Conservation (phyloP, 1,284 basidiomycete genomes). For the Fistulinella cinereoalba region DNA sequence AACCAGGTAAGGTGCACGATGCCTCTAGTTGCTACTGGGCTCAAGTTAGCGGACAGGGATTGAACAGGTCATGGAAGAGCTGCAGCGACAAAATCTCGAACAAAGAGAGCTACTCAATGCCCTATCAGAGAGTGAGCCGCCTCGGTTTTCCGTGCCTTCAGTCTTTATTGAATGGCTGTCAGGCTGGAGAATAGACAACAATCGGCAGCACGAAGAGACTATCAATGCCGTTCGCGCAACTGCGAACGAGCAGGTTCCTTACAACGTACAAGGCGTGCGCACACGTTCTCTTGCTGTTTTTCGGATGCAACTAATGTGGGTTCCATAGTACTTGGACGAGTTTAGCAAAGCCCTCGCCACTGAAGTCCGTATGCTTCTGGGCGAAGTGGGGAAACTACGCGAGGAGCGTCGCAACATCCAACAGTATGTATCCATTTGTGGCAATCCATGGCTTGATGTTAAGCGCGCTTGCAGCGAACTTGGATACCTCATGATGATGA, state of each 20-base stretch:
- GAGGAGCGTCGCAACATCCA: constrained; percentile 65
- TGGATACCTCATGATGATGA: constrained; percentile 60
- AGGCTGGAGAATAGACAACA: constrained; percentile 61
- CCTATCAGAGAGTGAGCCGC: constrained; percentile 48
- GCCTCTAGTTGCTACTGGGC: background rate
- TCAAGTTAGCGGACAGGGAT: constrained; percentile 36
- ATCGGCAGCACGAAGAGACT: constrained; percentile 55
- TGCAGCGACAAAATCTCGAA: constrained; percentile 43
- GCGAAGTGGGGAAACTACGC: constrained; percentile 68
- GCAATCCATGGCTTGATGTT: background rate
- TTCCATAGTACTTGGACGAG: constrained; percentile 63
- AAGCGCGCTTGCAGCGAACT: constrained; percentile 45
- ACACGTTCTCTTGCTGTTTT: background rate
- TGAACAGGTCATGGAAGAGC: constrained; percentile 46
- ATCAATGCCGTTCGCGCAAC: constrained; percentile 57
- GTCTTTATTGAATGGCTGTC: background rate
- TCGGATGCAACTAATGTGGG: background rate
- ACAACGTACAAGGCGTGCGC: constrained; percentile 64
- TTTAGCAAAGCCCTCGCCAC: constrained; percentile 69
- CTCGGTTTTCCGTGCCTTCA: background rate
- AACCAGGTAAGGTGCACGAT: constrained; percentile 41
- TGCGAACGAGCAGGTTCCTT: constrained; percentile 64
- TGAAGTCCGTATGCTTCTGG: constrained; percentile 69
- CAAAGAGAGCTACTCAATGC: constrained; percentile 44
- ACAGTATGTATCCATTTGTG: constrained; percentile 45